Percentiles rank a stretch among this genome's conserved stretches.
Conservation (phyloP, 441 rosid genomes). For the Bruguiera hainesii region DNA sequence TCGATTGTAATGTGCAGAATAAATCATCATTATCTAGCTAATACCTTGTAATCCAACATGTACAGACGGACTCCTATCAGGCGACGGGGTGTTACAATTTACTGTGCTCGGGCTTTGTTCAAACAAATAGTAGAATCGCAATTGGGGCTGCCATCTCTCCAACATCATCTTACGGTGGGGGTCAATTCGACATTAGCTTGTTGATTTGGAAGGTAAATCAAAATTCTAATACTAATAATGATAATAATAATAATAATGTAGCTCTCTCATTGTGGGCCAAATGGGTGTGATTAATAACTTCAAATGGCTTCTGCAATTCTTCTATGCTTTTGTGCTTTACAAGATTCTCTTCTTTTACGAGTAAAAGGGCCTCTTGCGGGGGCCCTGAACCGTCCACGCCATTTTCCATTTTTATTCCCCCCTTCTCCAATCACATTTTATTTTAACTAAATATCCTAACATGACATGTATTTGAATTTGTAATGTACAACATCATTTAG, state of each 20-base stretch:
- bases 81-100: slow-evolving; percentile 97
- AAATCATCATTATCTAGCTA: not conserved
- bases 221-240: not conserved
- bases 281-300: slow-evolving; percentile 20
- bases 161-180: slow-evolving; percentile 71
- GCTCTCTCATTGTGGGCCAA: not conserved
- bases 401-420: no score
- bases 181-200: slow-evolving; percentile 89
- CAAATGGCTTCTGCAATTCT: slow-evolving; percentile 16
- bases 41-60: slow-evolving; percentile 1
- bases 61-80: slow-evolving; percentile 90
- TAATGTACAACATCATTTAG: no score
- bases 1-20: not conserved
- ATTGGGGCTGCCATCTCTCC: slow-evolving; percentile 99
- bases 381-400: slow-evolving; percentile 5
- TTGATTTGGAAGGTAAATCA: slow-evolving; percentile 82
- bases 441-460: no score
- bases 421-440: no score
- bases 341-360: slow-evolving; percentile 38
- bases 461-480: no score
- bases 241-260: no score
- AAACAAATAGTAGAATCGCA: slow-evolving; percentile 77
- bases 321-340: slow-evolving; percentile 28
- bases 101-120: slow-evolving; percentile 95
- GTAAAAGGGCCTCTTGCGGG: slow-evolving; percentile 19